These are phyloP conservation scores for Codiaeum variegatum DNA, from an alignment of 441 rosid species.

Conservation along the genomic window DNA sequence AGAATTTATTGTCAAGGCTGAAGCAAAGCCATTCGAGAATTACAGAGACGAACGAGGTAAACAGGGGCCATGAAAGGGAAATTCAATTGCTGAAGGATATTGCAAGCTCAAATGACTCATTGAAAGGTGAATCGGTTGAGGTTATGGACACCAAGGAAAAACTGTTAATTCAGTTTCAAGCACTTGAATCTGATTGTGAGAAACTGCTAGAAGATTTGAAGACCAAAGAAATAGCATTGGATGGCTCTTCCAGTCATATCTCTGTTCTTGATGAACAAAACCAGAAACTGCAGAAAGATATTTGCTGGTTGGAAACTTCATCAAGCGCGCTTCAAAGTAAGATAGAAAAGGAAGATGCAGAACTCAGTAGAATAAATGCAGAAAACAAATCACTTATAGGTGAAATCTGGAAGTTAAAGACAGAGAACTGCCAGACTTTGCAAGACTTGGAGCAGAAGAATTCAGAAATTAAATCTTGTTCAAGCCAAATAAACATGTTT, in stretches of 20 bases:
- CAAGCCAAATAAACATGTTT: slow-evolving; percentile 24
- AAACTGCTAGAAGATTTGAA: slow-evolving; percentile 28
- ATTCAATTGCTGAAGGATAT: slow-evolving; percentile 21
- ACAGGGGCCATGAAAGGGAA: slow-evolving; percentile 17
- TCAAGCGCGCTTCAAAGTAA: slow-evolving; percentile 30
- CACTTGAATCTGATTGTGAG: slow-evolving; percentile 34
- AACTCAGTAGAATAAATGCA: slow-evolving; percentile 28
- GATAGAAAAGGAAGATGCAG: slow-evolving; percentile 33
- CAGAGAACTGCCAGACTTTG: slow-evolving; percentile 39
- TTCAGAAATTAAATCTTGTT: slow-evolving; percentile 40
- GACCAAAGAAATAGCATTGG: slow-evolving; percentile 32
- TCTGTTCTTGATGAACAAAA: slow-evolving; percentile 32
- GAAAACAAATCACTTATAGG: slow-evolving; percentile 33
- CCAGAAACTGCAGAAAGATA: slow-evolving; percentile 31
- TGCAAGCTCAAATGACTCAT: slow-evolving; percentile 22
- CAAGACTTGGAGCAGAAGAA: slow-evolving; percentile 52
- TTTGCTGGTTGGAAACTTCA: slow-evolving; percentile 33
- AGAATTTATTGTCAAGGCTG: slow-evolving; percentile 10
- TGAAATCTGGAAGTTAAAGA: slow-evolving; percentile 41
- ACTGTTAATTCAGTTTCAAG: slow-evolving; percentile 33
- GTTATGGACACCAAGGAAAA: slow-evolving; percentile 26
- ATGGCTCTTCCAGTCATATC: slow-evolving; percentile 31
- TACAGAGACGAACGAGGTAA: slow-evolving; percentile 13
- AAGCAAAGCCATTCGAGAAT: slow-evolving; percentile 7
- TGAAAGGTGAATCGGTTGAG: slow-evolving; percentile 34